Percentiles rank a stretch among this genome's conserved stretches.
phyloP scores from a whole-genome alignment of 805 yeast genomes.

The Candida tammaniensis region DNA sequence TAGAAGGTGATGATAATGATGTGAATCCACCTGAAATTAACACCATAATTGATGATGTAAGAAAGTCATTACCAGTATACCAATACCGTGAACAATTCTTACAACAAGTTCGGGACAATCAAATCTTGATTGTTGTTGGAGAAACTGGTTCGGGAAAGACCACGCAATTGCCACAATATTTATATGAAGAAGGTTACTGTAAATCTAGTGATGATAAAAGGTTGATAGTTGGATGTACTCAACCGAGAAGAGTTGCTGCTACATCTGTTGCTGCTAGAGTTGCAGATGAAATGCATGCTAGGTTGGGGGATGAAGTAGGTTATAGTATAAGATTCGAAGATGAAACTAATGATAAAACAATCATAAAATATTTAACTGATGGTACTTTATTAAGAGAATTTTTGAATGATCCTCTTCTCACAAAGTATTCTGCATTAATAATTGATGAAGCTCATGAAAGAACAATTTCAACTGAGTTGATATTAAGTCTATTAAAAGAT shows the following conservation, averaged over 20 bases:
- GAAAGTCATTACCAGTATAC: constrained; percentile 75
- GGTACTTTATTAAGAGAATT: constrained; percentile 92
- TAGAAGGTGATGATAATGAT: constrained; percentile 2
- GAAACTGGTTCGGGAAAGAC: constrained; percentile 96
- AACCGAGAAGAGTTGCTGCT: constrained; percentile 95
- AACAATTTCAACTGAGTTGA: constrained; percentile 83
- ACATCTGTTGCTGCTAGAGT: constrained; percentile 87
- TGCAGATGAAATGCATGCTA: constrained; percentile 79
- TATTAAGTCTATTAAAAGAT: constrained; percentile 78
- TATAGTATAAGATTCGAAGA: constrained; percentile 89
- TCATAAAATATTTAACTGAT: constrained; percentile 88
- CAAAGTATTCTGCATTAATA: constrained; percentile 76
- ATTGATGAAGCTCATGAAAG: constrained; percentile 98
- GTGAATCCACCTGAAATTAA: background rate
- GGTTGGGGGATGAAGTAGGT: constrained; percentile 87
- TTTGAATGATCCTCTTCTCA: constrained; percentile 67
- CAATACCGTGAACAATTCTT: constrained; percentile 58
- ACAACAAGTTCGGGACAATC: constrained; percentile 57
- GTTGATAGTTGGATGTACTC: constrained; percentile 74
- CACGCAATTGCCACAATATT: constrained; percentile 86
- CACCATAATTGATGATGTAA: constrained; percentile 41
- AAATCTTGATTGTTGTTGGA: constrained; percentile 73
- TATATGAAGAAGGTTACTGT: constrained; percentile 80
- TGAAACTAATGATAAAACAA: constrained; percentile 58
- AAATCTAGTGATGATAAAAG: constrained; percentile 29